These are phyloP conservation scores for Pseudocercospora fuligena DNA, from an alignment of 2,329 filamentous ascomycete genomes.

Conservation along the genomic window DNA sequence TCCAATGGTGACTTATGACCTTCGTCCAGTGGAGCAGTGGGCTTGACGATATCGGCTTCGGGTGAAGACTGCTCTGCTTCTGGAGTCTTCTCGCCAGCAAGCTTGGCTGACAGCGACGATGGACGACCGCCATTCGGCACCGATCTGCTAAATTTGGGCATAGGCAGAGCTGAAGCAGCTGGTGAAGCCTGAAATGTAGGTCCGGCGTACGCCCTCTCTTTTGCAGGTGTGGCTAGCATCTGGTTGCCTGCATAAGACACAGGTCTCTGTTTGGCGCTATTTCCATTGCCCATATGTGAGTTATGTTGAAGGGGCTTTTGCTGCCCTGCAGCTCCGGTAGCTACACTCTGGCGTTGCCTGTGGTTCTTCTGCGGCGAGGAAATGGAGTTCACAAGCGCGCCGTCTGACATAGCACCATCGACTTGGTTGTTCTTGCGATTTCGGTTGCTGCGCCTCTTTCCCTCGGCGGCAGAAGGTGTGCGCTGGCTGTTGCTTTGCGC, in stretches of 20 bases:
- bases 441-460: conserved; percentile 39
- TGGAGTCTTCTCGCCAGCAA: conserved; percentile 55
- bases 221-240: conserved; percentile 48
- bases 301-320: conserved; percentile 26
- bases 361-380: conserved; percentile 31
- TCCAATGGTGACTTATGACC: conserved; percentile 78
- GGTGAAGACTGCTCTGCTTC: conserved; percentile 54
- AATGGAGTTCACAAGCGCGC: conserved; percentile 30
- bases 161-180: conserved; percentile 84
- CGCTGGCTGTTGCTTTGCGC: conserved; percentile 27
- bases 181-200: conserved; percentile 95
- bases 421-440: conserved; percentile 31
- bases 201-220: conserved; percentile 75
- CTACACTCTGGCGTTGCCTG: conserved; percentile 32
- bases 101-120: conserved; percentile 49
- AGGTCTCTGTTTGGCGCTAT: conserved; percentile 40
- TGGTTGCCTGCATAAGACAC: conserved; percentile 48
- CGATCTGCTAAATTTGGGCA: conserved; percentile 85
- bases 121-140: conserved; percentile 66
- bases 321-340: conserved; percentile 17
- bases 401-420: conserved; percentile 37
- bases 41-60: conserved; percentile 51
- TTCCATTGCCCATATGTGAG: conserved; percentile 27
- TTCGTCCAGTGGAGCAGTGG: conserved; percentile 47
- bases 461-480: conserved; percentile 30